A percentile compares a stretch with the other conserved stretches of the same genome.
Conservation (phyloP, 371 early-diverging fungal species). For the Batkoa obscura region DNA sequence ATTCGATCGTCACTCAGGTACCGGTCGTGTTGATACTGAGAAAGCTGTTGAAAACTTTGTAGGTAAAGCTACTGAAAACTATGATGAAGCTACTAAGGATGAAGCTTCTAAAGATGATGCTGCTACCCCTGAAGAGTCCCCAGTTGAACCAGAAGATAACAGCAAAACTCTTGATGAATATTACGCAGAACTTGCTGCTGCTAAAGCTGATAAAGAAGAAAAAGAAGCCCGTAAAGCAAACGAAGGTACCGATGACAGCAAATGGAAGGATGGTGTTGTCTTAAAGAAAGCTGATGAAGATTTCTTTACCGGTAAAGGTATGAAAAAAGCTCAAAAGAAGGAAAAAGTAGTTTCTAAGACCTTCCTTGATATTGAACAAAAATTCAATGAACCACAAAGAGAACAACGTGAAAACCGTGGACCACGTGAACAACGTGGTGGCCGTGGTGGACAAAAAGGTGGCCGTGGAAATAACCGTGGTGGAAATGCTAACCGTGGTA, state of each 20-base stretch:
- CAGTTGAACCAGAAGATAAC: constrained; percentile 29
- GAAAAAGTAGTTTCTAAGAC: constrained; percentile 33
- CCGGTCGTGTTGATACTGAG: constrained; percentile 49
- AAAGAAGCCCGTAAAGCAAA: constrained; percentile 55
- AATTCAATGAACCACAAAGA: constrained; percentile 17
- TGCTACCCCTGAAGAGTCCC: no score
- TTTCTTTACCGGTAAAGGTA: constrained; percentile 41
- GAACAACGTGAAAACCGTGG: constrained; percentile 14
- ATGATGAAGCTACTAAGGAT: constrained; percentile 16
- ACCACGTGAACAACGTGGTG: constrained; percentile 10
- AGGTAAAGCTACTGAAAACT: constrained; percentile 36
- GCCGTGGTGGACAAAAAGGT: constrained; percentile 8
- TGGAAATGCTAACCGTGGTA: constrained; percentile 6
- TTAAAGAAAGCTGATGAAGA: constrained; percentile 42
- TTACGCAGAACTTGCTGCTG: constrained; percentile 44
- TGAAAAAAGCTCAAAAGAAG: constrained; percentile 12
- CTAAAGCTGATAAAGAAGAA: constrained; percentile 13
- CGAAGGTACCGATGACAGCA: constrained; percentile 51
- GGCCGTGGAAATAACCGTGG: constrained; percentile 16
- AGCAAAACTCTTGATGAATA: constrained; percentile 64
- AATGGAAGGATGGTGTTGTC: constrained; percentile 57
- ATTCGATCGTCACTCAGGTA: constrained; percentile 65
- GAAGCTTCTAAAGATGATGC: neutral
- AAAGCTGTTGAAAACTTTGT: constrained; percentile 72
- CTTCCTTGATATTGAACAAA: constrained; percentile 30